Percentiles rank a stretch among this genome's conserved stretches.
These are phyloP conservation scores for Aspergillus sp. DNA, from an alignment of 2,329 filamentous ascomycete species.

Conservation along the genomic window DNA sequence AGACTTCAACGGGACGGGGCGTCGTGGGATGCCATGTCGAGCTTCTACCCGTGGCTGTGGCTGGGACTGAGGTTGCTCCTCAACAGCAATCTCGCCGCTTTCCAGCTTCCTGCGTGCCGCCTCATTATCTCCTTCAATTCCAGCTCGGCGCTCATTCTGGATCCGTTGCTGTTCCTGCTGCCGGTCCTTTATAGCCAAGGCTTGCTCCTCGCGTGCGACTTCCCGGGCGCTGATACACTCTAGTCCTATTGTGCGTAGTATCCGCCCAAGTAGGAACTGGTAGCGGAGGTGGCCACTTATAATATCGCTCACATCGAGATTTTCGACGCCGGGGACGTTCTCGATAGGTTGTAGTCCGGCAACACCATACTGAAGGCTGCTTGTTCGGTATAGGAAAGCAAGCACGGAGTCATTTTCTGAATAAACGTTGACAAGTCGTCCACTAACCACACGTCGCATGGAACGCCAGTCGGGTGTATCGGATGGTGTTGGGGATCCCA, in stretches of 20 bases:
- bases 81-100: conserved; percentile 11
- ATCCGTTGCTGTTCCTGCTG: conserved; percentile 38
- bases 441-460: conserved; percentile 75
- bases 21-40: conserved; percentile 14
- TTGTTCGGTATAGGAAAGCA: conserved; percentile 81
- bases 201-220: conserved; percentile 44
- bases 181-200: conserved; percentile 38
- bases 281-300: conserved; percentile 71
- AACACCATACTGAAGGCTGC: conserved; percentile 77
- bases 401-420: conserved; percentile 85
- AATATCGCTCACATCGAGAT: conserved; percentile 64
- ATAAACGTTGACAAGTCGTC: conserved; percentile 83
- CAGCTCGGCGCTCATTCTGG: conserved; percentile 30
- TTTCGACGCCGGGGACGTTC: conserved; percentile 55
- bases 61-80: conserved; percentile 28
- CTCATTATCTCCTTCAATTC: conserved; percentile 19
- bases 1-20: conserved; percentile 1
- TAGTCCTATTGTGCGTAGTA: conserved; percentile 67
- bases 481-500: conserved; percentile 77
- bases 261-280: conserved; percentile 63
- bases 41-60: conserved; percentile 30
- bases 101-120: conserved; percentile 17
- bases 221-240: conserved; percentile 60
- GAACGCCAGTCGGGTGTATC: conserved; percentile 71
- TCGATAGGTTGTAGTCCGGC: conserved; percentile 77